A percentile compares a stretch with the other conserved stretches of the same genome.
Evolutionary conservation across 352 stramenopile species (phyloP).

Genomic region (Elongisporangium prolatum): DNA sequence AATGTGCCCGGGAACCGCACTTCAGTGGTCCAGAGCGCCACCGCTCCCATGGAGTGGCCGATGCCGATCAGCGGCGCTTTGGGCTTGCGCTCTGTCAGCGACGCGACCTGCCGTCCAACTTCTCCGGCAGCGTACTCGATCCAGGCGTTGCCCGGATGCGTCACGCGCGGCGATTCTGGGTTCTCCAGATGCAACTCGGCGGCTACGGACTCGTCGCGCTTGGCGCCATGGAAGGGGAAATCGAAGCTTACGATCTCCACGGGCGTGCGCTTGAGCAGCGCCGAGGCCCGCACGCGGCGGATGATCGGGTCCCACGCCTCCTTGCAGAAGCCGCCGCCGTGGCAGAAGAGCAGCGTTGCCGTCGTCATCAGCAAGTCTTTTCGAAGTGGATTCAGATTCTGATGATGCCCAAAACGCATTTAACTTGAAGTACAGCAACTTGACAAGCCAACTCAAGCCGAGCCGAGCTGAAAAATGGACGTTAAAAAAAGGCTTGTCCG

Average conservation of each 20-base stretch:
- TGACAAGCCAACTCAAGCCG: too few relatives aligned
- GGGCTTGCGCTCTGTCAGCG: constrained; percentile 2
- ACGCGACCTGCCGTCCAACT: constrained; percentile 8
- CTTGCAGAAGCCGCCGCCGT: constrained; percentile 36
- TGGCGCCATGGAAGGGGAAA: constrained; percentile 45
- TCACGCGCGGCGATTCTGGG: constrained; percentile 19
- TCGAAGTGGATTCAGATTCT: not conserved
- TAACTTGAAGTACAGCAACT: too few relatives aligned
- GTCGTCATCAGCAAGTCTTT: not conserved
- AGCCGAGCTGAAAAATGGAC: too few relatives aligned
- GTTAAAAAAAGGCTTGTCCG: too few relatives aligned
- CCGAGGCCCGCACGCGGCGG: constrained; percentile 18
- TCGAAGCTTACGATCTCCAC: constrained; percentile 30
- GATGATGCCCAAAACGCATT: too few relatives aligned
- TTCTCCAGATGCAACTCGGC: constrained; percentile 23
- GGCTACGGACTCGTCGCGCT: constrained; percentile 28
- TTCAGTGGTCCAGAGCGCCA: constrained; percentile 26
- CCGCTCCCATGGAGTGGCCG: constrained; percentile 31
- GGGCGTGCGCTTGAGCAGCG: constrained; percentile 9
- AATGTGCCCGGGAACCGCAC: constrained; percentile 25
- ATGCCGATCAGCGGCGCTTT: constrained; percentile 23
- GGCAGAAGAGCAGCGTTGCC: constrained; percentile 31
- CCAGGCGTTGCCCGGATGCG: constrained; percentile 20
- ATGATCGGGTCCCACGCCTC: constrained; percentile 42
- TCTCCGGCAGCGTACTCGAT: constrained; percentile 16